These are phyloP conservation scores for Paxillus ammoniavirescens DNA, from an alignment of 768 basidiomycete species.

Conservation along the genomic window DNA sequence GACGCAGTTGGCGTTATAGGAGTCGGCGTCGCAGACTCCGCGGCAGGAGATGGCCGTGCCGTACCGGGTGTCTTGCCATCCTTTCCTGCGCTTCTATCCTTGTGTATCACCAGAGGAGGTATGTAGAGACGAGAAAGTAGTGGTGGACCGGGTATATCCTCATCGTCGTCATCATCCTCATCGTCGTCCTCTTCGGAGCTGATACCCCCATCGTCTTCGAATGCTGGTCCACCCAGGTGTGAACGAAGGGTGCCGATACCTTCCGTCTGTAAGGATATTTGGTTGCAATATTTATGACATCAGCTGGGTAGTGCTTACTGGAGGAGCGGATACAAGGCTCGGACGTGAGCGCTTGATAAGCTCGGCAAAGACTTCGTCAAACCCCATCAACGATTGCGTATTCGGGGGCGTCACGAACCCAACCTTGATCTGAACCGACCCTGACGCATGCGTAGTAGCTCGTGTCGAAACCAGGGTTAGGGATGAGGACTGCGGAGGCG, in stretches of 20 bases:
- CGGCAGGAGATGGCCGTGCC: conserved; percentile 19
- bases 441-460: conserved; percentile 44
- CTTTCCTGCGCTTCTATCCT: conserved; percentile 14
- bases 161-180: conserved; percentile 27
- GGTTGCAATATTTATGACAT: conserved; percentile 5
- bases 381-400: conserved; percentile 43
- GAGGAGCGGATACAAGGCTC: conserved; percentile 72
- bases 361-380: conserved; percentile 60
- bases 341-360: conserved; percentile 63
- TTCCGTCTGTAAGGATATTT: conserved; percentile 55
- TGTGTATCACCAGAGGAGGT: conserved; percentile 19
- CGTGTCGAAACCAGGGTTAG: conserved; percentile 48
- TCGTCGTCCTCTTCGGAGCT: conserved; percentile 51
- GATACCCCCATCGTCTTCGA: conserved; percentile 78
- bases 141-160: conserved; percentile 24
- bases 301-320: conserved; percentile 47
- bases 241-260: conserved; percentile 83
- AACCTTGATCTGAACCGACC: conserved; percentile 58
- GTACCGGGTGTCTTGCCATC: conserved; percentile 21
- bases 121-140: conserved; percentile 23
- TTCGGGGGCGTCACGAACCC: conserved; percentile 53
- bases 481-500: conserved; percentile 41
- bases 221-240: conserved; percentile 49
- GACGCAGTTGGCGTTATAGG: conserved; percentile 29
- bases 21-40: conserved; percentile 20